Conservation (phyloP, 2,329 filamentous ascomycete species). For the Curvularia sp. region DNA sequence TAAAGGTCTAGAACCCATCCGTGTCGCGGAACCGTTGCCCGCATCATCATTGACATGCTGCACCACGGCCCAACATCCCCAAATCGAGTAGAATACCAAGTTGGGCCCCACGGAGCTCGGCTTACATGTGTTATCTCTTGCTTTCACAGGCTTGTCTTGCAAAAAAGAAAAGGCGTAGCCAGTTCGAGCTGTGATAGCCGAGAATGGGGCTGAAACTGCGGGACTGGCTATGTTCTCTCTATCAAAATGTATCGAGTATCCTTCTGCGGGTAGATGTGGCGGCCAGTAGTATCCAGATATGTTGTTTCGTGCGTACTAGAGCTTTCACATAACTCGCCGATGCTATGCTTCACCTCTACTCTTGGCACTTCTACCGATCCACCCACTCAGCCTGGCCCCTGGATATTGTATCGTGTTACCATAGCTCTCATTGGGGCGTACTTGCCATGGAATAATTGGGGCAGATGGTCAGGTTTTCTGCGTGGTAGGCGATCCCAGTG, state of each 20-base stretch:
- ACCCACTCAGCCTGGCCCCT: background rate
- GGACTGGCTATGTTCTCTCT: background rate
- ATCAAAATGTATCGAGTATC: constrained; percentile 6
- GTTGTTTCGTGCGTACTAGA: background rate
- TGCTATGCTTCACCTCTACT: background rate
- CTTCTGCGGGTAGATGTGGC: background rate
- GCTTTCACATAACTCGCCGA: constrained; percentile 2
- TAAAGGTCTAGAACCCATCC: background rate
- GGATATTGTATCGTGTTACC: constrained; percentile 2
- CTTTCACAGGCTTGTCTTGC: constrained; percentile 1
- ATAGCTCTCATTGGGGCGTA: background rate
- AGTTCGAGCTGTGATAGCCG: constrained; percentile 10
- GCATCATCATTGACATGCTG: background rate
- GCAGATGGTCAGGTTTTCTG: background rate
- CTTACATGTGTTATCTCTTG: background rate
- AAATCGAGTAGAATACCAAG: background rate
- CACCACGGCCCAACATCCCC: background rate
- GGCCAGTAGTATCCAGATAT: background rate
- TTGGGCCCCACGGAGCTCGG: background rate
- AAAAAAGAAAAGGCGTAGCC: background rate
- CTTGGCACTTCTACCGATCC: background rate
- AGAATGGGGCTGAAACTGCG: constrained; percentile 12
- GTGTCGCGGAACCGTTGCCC: too few relatives aligned
- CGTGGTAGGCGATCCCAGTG: background rate
- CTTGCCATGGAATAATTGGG: background rate